Evolutionary conservation across 2,329 filamentous ascomycete species (phyloP).

Genomic region (Alternaria sp.): DNA sequence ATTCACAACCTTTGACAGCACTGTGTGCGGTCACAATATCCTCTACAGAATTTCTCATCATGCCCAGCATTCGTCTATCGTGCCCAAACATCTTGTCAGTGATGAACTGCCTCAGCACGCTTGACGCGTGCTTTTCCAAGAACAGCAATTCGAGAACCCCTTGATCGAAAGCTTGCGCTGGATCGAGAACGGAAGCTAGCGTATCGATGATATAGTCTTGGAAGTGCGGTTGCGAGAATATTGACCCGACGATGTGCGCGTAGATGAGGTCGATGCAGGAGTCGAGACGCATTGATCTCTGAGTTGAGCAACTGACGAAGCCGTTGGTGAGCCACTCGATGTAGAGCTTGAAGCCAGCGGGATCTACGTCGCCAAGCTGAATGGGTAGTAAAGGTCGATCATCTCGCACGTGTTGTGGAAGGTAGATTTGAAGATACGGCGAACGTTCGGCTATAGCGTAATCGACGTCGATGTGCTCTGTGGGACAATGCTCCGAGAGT

Average conservation of each 20-base stretch:
- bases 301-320: background rate
- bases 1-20: constrained; percentile 6
- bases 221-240: constrained; percentile 19
- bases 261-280: constrained; percentile 26
- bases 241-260: constrained; percentile 27
- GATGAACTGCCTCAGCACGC: constrained; percentile 6
- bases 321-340: constrained; percentile 18
- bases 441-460: constrained; percentile 14
- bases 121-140: constrained; percentile 12
- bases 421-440: constrained; percentile 12
- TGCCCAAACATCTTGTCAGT: constrained; percentile 24
- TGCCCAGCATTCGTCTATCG: constrained; percentile 18
- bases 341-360: constrained; percentile 25
- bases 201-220: constrained; percentile 26
- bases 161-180: constrained; percentile 16
- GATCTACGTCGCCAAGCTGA: constrained; percentile 16
- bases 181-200: constrained; percentile 3
- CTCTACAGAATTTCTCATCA: constrained; percentile 13
- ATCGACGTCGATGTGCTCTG: constrained; percentile 10
- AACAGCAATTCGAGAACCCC: constrained; percentile 15
- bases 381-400: background rate
- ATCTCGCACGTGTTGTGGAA: background rate
- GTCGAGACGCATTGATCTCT: background rate
- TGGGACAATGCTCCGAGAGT: constrained; percentile 15
- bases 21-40: background rate